Percentiles rank a stretch among this genome's conserved stretches.
These are phyloP conservation scores for Torulaspora delbrueckii DNA, from an alignment of 805 yeast species.

Conservation along the genomic window DNA sequence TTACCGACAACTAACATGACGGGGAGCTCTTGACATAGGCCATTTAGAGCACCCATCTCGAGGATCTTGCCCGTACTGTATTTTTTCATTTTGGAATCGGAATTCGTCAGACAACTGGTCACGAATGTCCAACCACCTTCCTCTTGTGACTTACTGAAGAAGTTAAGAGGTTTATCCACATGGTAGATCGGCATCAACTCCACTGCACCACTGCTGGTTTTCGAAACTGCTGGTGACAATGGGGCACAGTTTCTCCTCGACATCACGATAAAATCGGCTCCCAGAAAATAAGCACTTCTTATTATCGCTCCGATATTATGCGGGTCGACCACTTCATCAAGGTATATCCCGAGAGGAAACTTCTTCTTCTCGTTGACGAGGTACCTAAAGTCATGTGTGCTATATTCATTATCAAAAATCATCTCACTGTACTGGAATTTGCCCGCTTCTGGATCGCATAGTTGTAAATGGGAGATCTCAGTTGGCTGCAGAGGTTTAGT, in stretches of 20 bases:
- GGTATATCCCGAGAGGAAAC: conserved; percentile 64
- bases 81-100: conserved; percentile 33
- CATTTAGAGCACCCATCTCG: conserved; percentile 41
- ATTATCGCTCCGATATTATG: conserved; percentile 82
- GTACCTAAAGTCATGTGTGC: conserved; percentile 26
- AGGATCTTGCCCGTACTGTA: conserved; percentile 36
- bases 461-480: conserved; percentile 33
- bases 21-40: conserved; percentile 48
- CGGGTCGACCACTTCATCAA: conserved; percentile 81
- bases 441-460: conserved; percentile 19
- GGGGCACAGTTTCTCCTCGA: conserved; percentile 70
- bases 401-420: conserved; percentile 20
- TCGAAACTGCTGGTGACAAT: conserved; percentile 70
- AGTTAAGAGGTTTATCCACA: conserved; percentile 52
- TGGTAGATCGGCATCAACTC: conserved; percentile 64
- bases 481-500: conserved; percentile 40
- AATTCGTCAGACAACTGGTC: conserved; percentile 47
- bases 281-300: conserved; percentile 74
- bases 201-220: conserved; percentile 79
- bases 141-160: conserved; percentile 50
- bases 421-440: conserved; percentile 22
- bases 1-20: conserved; percentile 73
- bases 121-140: conserved; percentile 68
- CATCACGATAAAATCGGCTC: conserved; percentile 71
- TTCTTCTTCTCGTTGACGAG: conserved; percentile 27